Evolutionary conservation across 164 flowering plant species (phyloP), one percentile per base, ranked within the genome.

Genomic region (Tetracentron sinense): DNA sequence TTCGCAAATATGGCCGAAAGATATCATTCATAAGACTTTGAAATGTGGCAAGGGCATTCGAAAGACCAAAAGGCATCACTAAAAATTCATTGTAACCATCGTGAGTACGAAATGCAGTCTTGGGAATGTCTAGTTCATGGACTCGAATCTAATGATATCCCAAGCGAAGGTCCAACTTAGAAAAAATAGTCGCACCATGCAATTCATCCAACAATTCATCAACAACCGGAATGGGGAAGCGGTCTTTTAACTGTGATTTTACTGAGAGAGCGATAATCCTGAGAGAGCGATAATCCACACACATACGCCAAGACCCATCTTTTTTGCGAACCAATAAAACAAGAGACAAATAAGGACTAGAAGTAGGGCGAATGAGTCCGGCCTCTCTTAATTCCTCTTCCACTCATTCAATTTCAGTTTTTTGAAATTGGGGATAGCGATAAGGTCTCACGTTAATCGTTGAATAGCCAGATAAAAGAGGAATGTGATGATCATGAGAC

Each of bases 231-330:
- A 55, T 55, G 7, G 42, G 58, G 4, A 28, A 55, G 0, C 26
- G 21, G 30, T 55, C 58, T n/a, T 6, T 19, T 30, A 2, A 55
- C 22, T 7, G 26, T 55, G 14, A 29, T 30, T 0, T 17, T 1
- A 5, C 30, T 55, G 12, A 55, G 35, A 4, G 58, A 42, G 7
- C n/a, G n/a, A n/a, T n/a, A n/a, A n/a, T n/a, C n/a, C n/a, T n/a
- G n/a, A n/a, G n/a, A n/a, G n/a, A n/a, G n/a, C 42, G 58, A 19
- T 29, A 55, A n/a, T 55, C 58, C 7, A 52, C 30, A 23, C 56
- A 52, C n/a, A 52, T 25, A 0, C 31, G 56, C 56, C 56, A 52
- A 2, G 27, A 17, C 0, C 22, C 44, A 15, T 55, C 35, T 30
- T 55, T 54, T 21, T 55, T 55, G 19, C 30, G 17, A 1, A 55